phyloP scores from a whole-genome alignment of 2,329 filamentous ascomycete genomes.

The Ascochyta lentis region DNA sequence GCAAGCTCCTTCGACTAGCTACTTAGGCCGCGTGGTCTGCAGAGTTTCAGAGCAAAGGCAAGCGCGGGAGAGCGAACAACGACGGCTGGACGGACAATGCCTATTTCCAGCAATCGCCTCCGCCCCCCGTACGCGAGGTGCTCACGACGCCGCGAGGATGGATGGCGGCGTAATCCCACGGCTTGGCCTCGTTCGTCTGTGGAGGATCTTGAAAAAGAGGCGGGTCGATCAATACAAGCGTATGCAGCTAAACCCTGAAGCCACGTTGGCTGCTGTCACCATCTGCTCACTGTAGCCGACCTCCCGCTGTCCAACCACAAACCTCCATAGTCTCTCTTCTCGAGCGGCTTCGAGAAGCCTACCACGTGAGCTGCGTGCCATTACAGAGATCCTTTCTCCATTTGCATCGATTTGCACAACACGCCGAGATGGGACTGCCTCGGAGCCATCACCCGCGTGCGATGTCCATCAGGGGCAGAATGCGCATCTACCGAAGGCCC shows the following conservation, averaged over 20 bases:
- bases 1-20: conserved; percentile 28
- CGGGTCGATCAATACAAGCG: conserved; percentile 51
- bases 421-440: conserved; percentile 10
- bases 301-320: conserved; percentile 27
- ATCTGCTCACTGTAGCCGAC: conserved; percentile 32
- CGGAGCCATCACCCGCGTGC: conserved; percentile 13
- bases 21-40: conserved; percentile 31
- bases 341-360: conserved; percentile 32
- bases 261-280: conserved; percentile 47
- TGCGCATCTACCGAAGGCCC: conserved; percentile 27
- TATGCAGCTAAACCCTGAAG: conserved; percentile 49
- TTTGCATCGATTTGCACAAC: conserved; percentile 14
- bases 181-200: conserved; percentile 47
- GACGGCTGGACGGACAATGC: conserved; percentile 36
- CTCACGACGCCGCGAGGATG: conserved; percentile 40
- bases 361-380: conserved; percentile 29
- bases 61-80: conserved; percentile 38
- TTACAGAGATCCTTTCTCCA: conserved; percentile 12
- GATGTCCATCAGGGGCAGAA: conserved; percentile 24
- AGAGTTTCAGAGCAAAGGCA: conserved; percentile 44
- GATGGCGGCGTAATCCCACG: conserved; percentile 40
- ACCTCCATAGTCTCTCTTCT: conserved; percentile 2
- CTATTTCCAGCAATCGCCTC: conserved; percentile 41
- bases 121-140: conserved; percentile 38
- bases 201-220: conserved; percentile 47